These are phyloP conservation scores for Achaetomiella virescens DNA, from an alignment of 495 filamentous ascomycete species.

Conservation along the genomic window DNA sequence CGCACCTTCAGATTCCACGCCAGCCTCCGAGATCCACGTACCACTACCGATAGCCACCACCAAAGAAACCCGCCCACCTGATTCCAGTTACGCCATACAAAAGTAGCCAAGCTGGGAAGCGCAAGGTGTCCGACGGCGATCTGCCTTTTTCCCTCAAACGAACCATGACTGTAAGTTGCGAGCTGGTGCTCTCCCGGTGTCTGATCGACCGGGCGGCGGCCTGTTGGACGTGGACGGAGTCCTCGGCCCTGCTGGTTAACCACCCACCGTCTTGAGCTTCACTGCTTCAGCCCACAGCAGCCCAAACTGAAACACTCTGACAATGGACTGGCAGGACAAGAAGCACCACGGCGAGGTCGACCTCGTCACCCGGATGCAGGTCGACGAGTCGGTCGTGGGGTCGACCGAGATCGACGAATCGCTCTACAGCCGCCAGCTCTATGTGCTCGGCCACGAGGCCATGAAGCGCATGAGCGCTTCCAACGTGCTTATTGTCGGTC, in stretches of 20 bases:
- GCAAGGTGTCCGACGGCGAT: constrained; percentile 75
- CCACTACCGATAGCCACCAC: background rate
- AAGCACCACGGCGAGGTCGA: constrained; percentile 46
- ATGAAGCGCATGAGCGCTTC: constrained; percentile 99
- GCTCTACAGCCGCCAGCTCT: constrained; percentile 95
- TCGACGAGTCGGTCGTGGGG: constrained; percentile 56
- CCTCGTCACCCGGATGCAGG: constrained; percentile 74
- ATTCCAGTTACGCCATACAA: background rate
- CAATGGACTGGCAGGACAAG: constrained; percentile 26
- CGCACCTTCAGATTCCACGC: background rate
- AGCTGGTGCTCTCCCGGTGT: too few relatives aligned
- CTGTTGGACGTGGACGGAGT: background rate
- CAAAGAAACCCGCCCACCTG: background rate
- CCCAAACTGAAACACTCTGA: background rate
- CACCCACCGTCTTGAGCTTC: too few relatives aligned
- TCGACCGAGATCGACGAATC: constrained; percentile 84
- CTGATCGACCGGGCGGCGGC: background rate
- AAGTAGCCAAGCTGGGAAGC: constrained; percentile 59
- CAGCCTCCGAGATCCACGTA: background rate
- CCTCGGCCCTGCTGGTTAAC: constrained; percentile 1
- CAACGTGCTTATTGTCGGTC: constrained; percentile 84
- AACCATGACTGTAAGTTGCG: constrained; percentile 68
- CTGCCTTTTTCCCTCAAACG: constrained; percentile 67
- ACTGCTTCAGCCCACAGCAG: too few relatives aligned
- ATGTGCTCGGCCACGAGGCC: constrained; percentile 96